These are phyloP conservation scores for Gloeostereum incarnatum DNA, from an alignment of 768 basidiomycete species.

Conservation along the genomic window DNA sequence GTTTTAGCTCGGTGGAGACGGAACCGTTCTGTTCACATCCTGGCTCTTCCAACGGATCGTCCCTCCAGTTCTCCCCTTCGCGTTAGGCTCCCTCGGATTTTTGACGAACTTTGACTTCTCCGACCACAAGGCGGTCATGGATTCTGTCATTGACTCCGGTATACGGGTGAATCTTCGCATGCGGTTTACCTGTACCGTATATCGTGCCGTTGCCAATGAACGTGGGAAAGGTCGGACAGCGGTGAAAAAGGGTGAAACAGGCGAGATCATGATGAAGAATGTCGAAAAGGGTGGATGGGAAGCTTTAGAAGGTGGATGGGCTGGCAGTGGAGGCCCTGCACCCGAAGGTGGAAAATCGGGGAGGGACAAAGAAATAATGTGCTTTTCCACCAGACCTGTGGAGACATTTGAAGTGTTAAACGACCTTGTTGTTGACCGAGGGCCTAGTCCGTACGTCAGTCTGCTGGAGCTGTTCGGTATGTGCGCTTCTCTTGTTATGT, in stretches of 20 bases:
- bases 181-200: slow-evolving; percentile 99
- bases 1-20: slow-evolving; percentile 88
- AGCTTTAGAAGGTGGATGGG: slow-evolving; percentile 80
- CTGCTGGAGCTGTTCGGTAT: slow-evolving; percentile 92
- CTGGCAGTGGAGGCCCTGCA: slow-evolving; percentile 29
- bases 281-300: slow-evolving; percentile 92
- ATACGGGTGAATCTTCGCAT: slow-evolving; percentile 97
- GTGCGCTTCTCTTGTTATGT: slow-evolving; percentile 16
- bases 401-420: slow-evolving; percentile 97
- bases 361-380: slow-evolving; percentile 97
- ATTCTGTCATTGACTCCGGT: slow-evolving; percentile 81
- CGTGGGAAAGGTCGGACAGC: slow-evolving; percentile 65
- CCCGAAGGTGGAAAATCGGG: slow-evolving; percentile 34
- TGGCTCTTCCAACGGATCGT: slow-evolving; percentile 99
- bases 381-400: slow-evolving; percentile 88
- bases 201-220: slow-evolving; percentile 78
- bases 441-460: slow-evolving; percentile 96
- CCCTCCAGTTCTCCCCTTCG: slow-evolving; percentile 96
- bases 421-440: slow-evolving; percentile 95
- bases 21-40: slow-evolving; percentile 96
- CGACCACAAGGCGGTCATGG: slow-evolving; percentile 78
- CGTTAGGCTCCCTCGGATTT: slow-evolving; percentile 94
- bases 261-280: slow-evolving; percentile 96
- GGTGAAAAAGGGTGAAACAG: slow-evolving; percentile 87
- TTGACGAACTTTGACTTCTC: slow-evolving; percentile 94